Percentiles rank a stretch among this genome's conserved stretches.
Evolutionary conservation across 441 rosid species (phyloP).

Genomic region (Francoa sonchifolia): DNA sequence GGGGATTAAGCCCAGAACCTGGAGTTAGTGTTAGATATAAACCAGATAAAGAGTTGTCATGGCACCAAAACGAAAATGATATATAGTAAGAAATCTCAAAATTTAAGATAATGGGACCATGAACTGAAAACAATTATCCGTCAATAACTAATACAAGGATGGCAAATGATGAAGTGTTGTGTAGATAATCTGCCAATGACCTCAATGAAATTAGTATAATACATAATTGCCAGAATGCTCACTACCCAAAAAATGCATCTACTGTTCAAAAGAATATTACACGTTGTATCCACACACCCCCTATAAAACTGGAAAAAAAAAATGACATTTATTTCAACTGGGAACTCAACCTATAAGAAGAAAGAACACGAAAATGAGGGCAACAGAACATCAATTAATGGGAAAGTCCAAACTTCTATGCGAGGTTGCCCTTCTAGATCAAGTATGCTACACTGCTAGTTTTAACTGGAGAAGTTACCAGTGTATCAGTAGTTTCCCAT

Average conservation of each 20-base stretch:
- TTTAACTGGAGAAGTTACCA: conserved; percentile 7
- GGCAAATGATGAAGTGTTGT: no score
- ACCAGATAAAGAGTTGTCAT: no score
- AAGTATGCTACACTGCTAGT: conserved; percentile 12
- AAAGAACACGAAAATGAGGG: conserved; percentile 13
- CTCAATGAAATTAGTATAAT: background rate
- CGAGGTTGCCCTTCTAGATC: conserved; percentile 4
- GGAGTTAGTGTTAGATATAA: no score
- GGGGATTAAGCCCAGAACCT: no score
- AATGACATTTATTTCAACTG: conserved; percentile 1
- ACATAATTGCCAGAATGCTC: background rate
- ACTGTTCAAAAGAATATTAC: background rate
- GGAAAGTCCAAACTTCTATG: conserved; percentile 1
- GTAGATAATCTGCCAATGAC: background rate
- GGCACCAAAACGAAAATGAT: no score
- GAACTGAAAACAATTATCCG: no score
- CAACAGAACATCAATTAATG: conserved; percentile 11
- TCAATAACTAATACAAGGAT: no score
- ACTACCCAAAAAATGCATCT: background rate
- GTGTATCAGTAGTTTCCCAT: conserved; percentile 66
- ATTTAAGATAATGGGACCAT: no score
- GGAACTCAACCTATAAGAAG: conserved; percentile 9
- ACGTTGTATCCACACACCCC: background rate
- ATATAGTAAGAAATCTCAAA: no score
- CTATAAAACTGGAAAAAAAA: conserved; percentile 3